A percentile compares a stretch with the other conserved stretches of the same genome.
Evolutionary conservation across 169 alveolate species (phyloP).

Genomic region (Theileria parva): DNA sequence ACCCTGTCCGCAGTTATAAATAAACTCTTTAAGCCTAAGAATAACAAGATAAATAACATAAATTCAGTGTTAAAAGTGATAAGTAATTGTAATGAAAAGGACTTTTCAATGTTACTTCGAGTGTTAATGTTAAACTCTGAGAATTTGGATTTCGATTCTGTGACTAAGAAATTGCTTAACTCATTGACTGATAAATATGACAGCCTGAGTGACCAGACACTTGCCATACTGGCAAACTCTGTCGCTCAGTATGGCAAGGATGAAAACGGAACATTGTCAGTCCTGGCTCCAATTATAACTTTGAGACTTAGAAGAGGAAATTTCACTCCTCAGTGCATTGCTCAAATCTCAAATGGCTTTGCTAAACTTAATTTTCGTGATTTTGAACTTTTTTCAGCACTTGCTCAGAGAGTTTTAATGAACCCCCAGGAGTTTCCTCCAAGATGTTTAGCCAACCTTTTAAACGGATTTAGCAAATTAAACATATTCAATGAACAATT

Average conservation of each 20-base stretch:
- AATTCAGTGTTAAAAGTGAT: slow-evolving; percentile 12
- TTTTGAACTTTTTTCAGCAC: slow-evolving; percentile 19
- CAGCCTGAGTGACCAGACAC: slow-evolving; percentile 42
- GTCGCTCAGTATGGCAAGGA: slow-evolving; percentile 48
- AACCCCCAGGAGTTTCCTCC: slow-evolving; percentile 14
- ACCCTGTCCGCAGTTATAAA: background rate
- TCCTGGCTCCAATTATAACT: slow-evolving; percentile 53
- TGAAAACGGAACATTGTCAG: slow-evolving; percentile 16
- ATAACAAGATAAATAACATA: background rate
- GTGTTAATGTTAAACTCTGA: slow-evolving; percentile 30
- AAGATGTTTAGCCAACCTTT: slow-evolving; percentile 37
- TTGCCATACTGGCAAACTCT: slow-evolving; percentile 61
- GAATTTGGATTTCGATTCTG: background rate
- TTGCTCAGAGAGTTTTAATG: slow-evolving; percentile 10
- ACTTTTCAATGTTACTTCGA: slow-evolving; percentile 56
- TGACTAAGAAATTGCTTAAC: slow-evolving; percentile 13
- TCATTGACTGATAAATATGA: slow-evolving; percentile 32
- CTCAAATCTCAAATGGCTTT: slow-evolving; percentile 61
- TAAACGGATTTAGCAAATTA: slow-evolving; percentile 54
- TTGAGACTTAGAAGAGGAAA: slow-evolving; percentile 20
- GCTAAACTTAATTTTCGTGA: slow-evolving; percentile 27
- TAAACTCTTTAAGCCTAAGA: slow-evolving; percentile 1
- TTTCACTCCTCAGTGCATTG: slow-evolving; percentile 40
- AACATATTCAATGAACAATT: slow-evolving; percentile 2
- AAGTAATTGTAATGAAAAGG: slow-evolving; percentile 26